Evolutionary conservation across 495 filamentous ascomycete species (phyloP).

Genomic region (Stereocaulon alpinum): DNA sequence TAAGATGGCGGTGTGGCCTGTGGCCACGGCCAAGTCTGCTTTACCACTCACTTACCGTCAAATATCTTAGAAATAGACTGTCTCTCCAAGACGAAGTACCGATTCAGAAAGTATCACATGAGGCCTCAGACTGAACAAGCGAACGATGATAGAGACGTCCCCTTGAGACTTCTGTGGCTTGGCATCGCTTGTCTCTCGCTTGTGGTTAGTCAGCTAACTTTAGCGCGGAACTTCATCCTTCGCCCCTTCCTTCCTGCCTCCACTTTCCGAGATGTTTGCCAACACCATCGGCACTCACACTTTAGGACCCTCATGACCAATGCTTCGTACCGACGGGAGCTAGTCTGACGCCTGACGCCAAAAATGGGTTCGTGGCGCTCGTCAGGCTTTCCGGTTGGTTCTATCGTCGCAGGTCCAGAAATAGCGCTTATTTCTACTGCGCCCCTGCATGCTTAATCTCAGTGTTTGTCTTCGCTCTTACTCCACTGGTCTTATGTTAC

Average conservation of each 20-base stretch:
- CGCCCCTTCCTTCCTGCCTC: neutral
- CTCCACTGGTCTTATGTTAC: no score
- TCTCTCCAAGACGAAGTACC: no score
- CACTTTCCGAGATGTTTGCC: no score
- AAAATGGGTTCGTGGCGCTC: neutral
- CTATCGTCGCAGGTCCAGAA: neutral
- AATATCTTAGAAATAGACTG: neutral
- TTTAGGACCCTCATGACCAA: no score
- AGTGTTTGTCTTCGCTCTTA: no score
- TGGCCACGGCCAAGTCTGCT: neutral
- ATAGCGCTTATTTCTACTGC: neutral
- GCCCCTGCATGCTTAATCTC: neutral
- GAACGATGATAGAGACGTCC: neutral
- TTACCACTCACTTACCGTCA: neutral
- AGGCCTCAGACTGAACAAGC: neutral
- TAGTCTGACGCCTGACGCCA: neutral
- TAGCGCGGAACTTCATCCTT: neutral
- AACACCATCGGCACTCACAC: no score
- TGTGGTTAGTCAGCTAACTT: neutral
- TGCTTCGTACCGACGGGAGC: no score
- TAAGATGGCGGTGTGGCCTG: no score
- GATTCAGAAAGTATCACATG: no score
- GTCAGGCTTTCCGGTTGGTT: neutral
- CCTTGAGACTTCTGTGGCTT: neutral
- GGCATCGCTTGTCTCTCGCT: neutral